phyloP scores from a whole-genome alignment of 805 yeast species.

The Nakazawaea ishiwadae region DNA sequence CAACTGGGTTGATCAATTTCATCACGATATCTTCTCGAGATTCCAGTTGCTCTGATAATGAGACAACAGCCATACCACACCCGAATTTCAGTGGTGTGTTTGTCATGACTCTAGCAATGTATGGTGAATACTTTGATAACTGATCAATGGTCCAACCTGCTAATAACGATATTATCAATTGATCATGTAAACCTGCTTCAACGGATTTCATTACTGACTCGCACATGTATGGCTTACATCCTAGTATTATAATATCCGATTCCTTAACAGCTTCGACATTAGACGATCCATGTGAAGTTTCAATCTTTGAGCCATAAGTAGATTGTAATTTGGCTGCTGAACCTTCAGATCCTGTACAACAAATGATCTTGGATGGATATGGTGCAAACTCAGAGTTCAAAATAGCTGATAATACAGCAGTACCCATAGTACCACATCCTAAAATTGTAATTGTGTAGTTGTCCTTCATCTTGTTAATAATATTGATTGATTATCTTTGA shows the following conservation, averaged over 20 bases:
- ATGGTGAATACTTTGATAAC: slow-evolving; percentile 45
- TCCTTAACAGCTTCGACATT: slow-evolving; percentile 56
- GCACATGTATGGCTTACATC: slow-evolving; percentile 84
- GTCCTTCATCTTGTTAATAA: slow-evolving; percentile 19
- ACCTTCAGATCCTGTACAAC: slow-evolving; percentile 62
- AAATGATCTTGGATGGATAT: slow-evolving; percentile 67
- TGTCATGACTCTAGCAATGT: slow-evolving; percentile 92
- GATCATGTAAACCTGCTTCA: slow-evolving; percentile 38
- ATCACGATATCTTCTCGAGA: slow-evolving; percentile 38
- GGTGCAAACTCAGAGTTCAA: slow-evolving; percentile 45
- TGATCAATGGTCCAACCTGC: slow-evolving; percentile 91
- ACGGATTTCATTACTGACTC: slow-evolving; percentile 54
- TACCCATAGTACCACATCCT: slow-evolving; percentile 96
- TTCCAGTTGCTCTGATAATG: slow-evolving; percentile 55
- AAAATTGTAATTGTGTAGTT: slow-evolving; percentile 65
- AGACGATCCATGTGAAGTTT: slow-evolving; percentile 39
- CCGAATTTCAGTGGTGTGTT: slow-evolving; percentile 95
- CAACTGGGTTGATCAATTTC: slow-evolving; percentile 58
- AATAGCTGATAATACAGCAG: slow-evolving; percentile 83
- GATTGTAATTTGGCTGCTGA: slow-evolving; percentile 44
- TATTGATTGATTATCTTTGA: not conserved
- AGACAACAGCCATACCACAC: slow-evolving; percentile 90
- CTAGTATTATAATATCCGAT: slow-evolving; percentile 72
- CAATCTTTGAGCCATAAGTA: slow-evolving; percentile 49
- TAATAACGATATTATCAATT: slow-evolving; percentile 71